Conservation (phyloP, 352 stramenopile species). For the Blastocystis sp. region DNA sequence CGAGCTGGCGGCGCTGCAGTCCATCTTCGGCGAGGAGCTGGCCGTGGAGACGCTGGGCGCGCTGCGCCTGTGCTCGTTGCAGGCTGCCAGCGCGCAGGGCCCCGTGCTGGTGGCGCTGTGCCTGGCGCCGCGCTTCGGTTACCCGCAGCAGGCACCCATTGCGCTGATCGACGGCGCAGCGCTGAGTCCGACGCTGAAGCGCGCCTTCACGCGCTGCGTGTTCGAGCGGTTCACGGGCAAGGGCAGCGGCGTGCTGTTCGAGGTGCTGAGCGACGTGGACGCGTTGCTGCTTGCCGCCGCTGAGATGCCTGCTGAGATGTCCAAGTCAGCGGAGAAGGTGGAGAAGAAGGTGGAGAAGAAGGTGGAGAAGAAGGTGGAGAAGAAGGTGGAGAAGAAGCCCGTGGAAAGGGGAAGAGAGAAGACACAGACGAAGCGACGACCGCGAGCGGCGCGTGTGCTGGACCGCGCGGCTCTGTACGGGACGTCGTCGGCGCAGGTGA, state of each 20-base stretch:
- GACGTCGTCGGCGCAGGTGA: background rate
- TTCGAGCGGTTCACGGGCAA: background rate
- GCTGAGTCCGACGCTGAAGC: background rate
- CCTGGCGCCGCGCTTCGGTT: background rate
- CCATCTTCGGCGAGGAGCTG: conserved; percentile 20
- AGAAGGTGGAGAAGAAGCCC: background rate
- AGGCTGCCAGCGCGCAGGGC: background rate
- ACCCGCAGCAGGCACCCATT: conserved; percentile 6
- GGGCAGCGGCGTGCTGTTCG: conserved; percentile 30
- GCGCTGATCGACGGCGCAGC: background rate
- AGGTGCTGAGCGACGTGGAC: conserved; percentile 38
- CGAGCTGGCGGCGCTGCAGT: conserved; percentile 30
- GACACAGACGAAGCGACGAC: background rate
- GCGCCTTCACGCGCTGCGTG: conserved; percentile 18
- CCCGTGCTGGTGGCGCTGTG: background rate
- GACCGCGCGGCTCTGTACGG: background rate
- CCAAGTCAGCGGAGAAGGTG: background rate
- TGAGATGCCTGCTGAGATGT: background rate
- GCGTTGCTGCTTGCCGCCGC: background rate
- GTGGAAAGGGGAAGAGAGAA: too few species aligned
- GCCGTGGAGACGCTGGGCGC: background rate
- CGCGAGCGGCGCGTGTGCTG: background rate
- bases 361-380: conserved; percentile 4
- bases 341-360: background rate
- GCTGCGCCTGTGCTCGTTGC: background rate